phyloP scores from a whole-genome alignment of 305 asterid genomes.

The Rubia balearica region DNA sequence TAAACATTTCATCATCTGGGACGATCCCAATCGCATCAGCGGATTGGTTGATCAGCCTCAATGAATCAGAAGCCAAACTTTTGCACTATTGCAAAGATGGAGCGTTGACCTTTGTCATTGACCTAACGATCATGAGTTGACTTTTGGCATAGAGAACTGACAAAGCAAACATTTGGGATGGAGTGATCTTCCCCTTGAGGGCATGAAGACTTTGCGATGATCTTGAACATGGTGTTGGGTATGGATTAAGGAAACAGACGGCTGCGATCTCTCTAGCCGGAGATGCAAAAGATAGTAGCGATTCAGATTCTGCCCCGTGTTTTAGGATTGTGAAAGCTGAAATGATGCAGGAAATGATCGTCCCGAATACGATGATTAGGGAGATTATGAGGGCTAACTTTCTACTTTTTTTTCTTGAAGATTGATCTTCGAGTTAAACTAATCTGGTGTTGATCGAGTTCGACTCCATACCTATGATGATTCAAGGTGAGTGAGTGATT shows the following conservation, averaged over 20 bases:
- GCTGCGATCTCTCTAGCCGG: conserved; percentile 15
- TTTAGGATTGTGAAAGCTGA: conserved; percentile 16
- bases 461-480: not conserved
- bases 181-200: not conserved
- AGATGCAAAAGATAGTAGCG: conserved; percentile 16
- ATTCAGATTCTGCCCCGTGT: conserved; percentile 11
- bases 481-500: not conserved
- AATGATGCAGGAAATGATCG: conserved; percentile 15
- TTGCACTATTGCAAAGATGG: conserved; percentile 4
- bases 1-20: conserved; percentile 14
- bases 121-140: not conserved
- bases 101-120: not conserved
- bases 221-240: not conserved
- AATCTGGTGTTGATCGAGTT: conserved; percentile 7
- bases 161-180: conserved; percentile 16
- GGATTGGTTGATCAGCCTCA: conserved; percentile 7
- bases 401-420: conserved; percentile 16
- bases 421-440: conserved; percentile 13
- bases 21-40: not conserved
- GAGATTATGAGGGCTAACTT: conserved; percentile 11
- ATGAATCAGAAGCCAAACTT: conserved; percentile 7
- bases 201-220: conserved; percentile 2
- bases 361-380: conserved; percentile 13
- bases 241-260: conserved; percentile 10
- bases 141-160: conserved; percentile 10